Base-by-base conservation (phyloP, 2,329 filamentous ascomycete genomes). In the Didymella pinodella region DNA sequence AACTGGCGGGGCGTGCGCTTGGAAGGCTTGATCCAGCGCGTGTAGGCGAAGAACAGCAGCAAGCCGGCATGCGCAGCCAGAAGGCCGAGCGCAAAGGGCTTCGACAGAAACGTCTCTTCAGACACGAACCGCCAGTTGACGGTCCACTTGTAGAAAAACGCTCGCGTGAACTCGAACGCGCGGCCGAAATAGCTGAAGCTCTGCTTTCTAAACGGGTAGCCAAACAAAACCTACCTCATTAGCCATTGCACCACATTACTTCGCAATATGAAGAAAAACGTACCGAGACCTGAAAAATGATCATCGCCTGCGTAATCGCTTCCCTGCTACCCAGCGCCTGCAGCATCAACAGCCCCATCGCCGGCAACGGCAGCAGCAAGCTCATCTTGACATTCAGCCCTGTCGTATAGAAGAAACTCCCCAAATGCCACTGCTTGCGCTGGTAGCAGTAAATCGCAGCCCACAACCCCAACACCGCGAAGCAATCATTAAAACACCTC, bases 91-190 rank as follows among this genome's bases (percentile, higher is more conserved):
- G 92, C 86, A 73, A 97, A 96, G 2, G 80, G 75, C 59, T 81
- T 85, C 66, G 87, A 90, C 46, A 96, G 84, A 70, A 99, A 99
- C 0, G 81, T 78, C 7, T 90, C 86, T 77, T 97, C 93, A 16
- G 90, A 89, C n/a, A 97, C 79, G 75, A 98, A 98, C 53, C 93
- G 88, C 95, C 95, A 99, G 78, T 99, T 99, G 66, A 99, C 95
- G 0, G 95, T 99, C 95, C 95, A 99, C 79, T 94, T 93, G 83
- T 94, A 98, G 69, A 97, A 84, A 79, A 99, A 99, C 68, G 92
- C 88, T 54, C 95, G 85, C 46, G 91, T 93, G 58, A 99, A 84
- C 79, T 99, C 93, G 74, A 99, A 99, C 0, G 95, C 93, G 63
- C 90, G 85, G 46, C 86, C 85, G 18, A 96, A 74, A 75, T 99